Evolutionary conservation across 495 filamentous ascomycete genomes (phyloP), one percentile per base, ranked within the genome.

Genomic region (Aspergillus carlsbadensis): DNA sequence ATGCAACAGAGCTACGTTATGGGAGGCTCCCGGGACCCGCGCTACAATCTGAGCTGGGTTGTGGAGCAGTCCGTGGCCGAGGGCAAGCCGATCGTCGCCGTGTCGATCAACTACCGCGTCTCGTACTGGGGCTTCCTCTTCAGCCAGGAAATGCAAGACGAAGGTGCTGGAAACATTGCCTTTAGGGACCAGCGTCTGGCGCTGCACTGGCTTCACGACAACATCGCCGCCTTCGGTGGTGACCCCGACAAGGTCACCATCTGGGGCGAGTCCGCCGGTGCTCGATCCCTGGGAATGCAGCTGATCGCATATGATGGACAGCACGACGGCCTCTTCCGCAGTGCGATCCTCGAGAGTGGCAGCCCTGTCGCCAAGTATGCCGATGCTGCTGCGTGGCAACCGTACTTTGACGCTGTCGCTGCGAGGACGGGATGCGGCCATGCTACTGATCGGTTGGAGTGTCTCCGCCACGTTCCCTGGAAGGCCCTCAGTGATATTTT

Each of bases 211-310:
- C 61, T 83, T 3, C 68, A 78, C 37, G 73, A 78, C 33, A 76
- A 80, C 49, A 79, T 81, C 44, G 65, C 40, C 3, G 62, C 63
- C 10, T 79, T 81, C 57, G 33, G 58, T 3, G 58, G 58, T n/a
- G 58, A 61, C 35, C 58, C 58, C 0, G 13, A 8, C 6, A 36
- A 43, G 67, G 82, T 87, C 11, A 85, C 82, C 33, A 82, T 87
- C 54, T 83, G 81, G 74, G 85, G 84, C 46, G 82, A 87, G 62
- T 84, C 79, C 18, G 78, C 79, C 1, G 82, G 83, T 29, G 26
- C 26, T 29, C 26, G 26, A 8, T 29, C 26, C 26, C 26, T 29
- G 6, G 76, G 71, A 2, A 56, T 61, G 2, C 82, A 84, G n/a
- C 56, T 83, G 5, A 56, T 74, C 3, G 71, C 77, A 2, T 80